Conservation (phyloP, 2,329 filamentous ascomycete genomes). For the Sclerotinia subarctica region DNA sequence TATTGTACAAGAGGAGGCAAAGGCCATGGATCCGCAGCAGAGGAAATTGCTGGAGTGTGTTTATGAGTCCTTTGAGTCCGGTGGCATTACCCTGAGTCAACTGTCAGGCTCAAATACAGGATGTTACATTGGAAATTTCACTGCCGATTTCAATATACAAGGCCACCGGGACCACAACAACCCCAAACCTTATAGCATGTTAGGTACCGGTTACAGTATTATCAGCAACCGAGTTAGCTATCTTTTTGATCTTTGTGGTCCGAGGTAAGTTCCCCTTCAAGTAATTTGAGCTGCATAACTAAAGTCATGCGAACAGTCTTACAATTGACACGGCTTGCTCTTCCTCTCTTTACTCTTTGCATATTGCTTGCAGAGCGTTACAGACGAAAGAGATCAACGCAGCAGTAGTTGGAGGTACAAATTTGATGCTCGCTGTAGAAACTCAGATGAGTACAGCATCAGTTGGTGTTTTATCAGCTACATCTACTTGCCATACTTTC, state of each 20-base stretch:
- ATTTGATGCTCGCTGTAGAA: slow-evolving; percentile 25
- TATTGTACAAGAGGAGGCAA: slow-evolving; percentile 16
- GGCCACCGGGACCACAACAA: slow-evolving; percentile 21
- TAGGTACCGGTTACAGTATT: slow-evolving; percentile 18
- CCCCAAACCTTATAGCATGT: slow-evolving; percentile 32
- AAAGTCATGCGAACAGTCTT: slow-evolving; percentile 34
- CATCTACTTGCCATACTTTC: slow-evolving; percentile 26
- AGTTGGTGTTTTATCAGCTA: slow-evolving; percentile 35
- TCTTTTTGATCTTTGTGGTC: slow-evolving; percentile 17
- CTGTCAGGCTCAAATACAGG: slow-evolving; percentile 29
- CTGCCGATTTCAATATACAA: slow-evolving; percentile 13
- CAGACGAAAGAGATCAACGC: slow-evolving; percentile 40
- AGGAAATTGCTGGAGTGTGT: slow-evolving; percentile 15
- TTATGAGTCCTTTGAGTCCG: slow-evolving; percentile 18
- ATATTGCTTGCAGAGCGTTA: slow-evolving; percentile 44
- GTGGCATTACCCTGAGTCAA: slow-evolving; percentile 3
- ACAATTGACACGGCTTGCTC: slow-evolving; percentile 48
- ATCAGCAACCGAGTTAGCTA: slow-evolving; percentile 32
- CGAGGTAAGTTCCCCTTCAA: slow-evolving; percentile 56
- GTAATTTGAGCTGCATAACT: slow-evolving; percentile 47
- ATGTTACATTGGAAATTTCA: slow-evolving; percentile 27
- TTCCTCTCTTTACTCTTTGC: slow-evolving; percentile 43
- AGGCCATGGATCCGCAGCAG: slow-evolving; percentile 16
- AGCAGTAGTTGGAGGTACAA: slow-evolving; percentile 35
- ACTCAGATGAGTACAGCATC: slow-evolving; percentile 32